Evolutionary conservation across 2,329 filamentous ascomycete species (phyloP), one percentile per base, ranked within the genome.

Genomic region (Aspergillus floridensis): DNA sequence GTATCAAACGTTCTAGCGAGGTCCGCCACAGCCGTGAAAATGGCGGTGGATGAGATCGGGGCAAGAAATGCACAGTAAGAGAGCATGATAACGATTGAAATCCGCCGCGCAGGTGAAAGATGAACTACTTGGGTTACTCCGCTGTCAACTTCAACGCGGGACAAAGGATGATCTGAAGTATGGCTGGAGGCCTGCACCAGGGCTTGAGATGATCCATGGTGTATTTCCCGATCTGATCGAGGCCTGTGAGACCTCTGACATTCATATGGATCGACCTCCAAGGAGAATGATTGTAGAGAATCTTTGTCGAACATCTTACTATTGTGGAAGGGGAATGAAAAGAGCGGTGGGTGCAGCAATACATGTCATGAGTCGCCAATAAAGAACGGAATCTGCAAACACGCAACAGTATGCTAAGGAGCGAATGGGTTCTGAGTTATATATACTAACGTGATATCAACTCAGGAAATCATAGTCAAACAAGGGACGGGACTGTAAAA

Each of bases 1-100:
- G 88, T 91, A 44, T 79, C 64, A 70, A 84, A 91, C 7, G 84
- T 86, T 4, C 71, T 72, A 1, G 89, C 88, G 5, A 93, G 86
- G 72, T 93, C 90, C 1, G 90, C 89, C 1, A 89, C 85, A 2
- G 89, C 90, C 1, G 89, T 83, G 12, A 93, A 75, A 8, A 93
- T 85, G 1, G 88, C 87, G 0, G 90, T 93, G 44, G 86, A 90
- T 2, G 86, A 89, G 24, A 91, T 84, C 0, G 91, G 91, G 1
- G 90, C 87, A 49, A 93, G 79, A 63, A 93, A 91, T 26, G 88
- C 86, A 75, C 89, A 92, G 70, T 88, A 90, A 0, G 89, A 88
- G 55, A 93, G 76, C 5, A 92, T 82, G 10, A 80, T 78, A 16
- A 92, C 87, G 55, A 93, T 89, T 61, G 86, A 68, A 2, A 81